Evolutionary conservation across 2,329 filamentous ascomycete species (phyloP), one percentile per base, ranked within the genome.

Genomic region (Fusarium sp.): DNA sequence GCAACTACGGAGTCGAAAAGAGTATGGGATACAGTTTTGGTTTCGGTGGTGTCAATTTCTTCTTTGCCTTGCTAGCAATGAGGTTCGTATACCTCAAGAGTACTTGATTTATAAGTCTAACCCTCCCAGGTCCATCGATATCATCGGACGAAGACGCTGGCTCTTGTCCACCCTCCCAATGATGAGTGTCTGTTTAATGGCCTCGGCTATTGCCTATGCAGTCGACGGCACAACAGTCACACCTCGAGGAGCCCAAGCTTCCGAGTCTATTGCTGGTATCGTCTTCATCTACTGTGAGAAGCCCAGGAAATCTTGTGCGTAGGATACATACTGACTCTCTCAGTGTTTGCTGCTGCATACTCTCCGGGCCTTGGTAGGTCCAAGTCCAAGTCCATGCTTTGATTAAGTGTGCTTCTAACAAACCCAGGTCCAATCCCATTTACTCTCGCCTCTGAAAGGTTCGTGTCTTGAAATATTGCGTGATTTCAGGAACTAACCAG

Each of bases 381-480:
- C 1, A 31, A 8, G 16, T 29, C 22, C 5, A 27, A 8, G 16
- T 29, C 22, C 5, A 27, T 20, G 6, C 13, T 11, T 29, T 54
- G 2, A 7, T 7, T 7, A 8, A 4, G 10, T 10, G 14, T 8
- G 6, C 7, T 18, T n/a, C 60, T 63, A 18, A 52, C 25, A 38
- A 5, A 29, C 2, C 2, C 20, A 63, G 60, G 71, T 0, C 86
- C 86, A 0, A 87, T 88, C 13, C 85, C 86, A 0, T 88, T 87
- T 57, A 88, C 85, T 2, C 80, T 88, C 20, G 86, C 86, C 14
- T 86, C 86, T 5, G 87, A 88, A 73, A 73, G 70, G 70, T 70
- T n/a, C 0, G 52, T 20, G 2, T 35, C 0, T 4, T 2, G 14
- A 9, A 5, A 7, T 5, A 2, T 27, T 2, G 4, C 0, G 1